These are phyloP conservation scores for Dalechampia spathulata DNA, from an alignment of 441 rosid species.

Conservation along the genomic window DNA sequence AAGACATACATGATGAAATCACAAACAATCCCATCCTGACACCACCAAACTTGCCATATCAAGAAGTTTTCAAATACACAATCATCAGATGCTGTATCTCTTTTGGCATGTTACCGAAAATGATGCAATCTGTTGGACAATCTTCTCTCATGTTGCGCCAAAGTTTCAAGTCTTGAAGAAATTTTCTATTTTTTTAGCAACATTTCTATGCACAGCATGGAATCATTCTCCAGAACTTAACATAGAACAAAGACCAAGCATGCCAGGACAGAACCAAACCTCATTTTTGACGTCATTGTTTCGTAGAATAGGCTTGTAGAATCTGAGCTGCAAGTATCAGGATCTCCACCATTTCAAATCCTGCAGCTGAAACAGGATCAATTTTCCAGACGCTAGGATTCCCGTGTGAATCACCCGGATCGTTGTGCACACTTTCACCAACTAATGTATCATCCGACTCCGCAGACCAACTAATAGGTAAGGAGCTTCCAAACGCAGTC, in stretches of 20 bases:
- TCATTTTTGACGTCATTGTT: conserved; percentile 12
- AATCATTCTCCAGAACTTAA: no score
- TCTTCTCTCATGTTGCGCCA: no score
- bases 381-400: conserved; percentile 43
- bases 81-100: no score
- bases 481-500: conserved; percentile 85
- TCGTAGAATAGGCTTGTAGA: conserved; percentile 32
- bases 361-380: conserved; percentile 80
- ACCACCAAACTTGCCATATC: no score
- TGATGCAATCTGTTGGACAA: no score
- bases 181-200: not conserved
- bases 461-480: conserved; percentile 92
- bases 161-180: not conserved
- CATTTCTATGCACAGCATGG: no score
- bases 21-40: no score
- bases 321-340: conserved; percentile 67
- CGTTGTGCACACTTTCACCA: conserved; percentile 20
- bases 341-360: conserved; percentile 97
- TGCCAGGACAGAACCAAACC: conserved; percentile 12
- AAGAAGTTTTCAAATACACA: no score
- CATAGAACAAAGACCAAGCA: not conserved
- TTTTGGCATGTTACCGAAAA: no score
- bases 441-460: conserved; percentile 42
- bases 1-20: no score
- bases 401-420: conserved; percentile 12